Base-by-base conservation (phyloP, 768 basidiomycete species). In the Russula dissimulans region DNA sequence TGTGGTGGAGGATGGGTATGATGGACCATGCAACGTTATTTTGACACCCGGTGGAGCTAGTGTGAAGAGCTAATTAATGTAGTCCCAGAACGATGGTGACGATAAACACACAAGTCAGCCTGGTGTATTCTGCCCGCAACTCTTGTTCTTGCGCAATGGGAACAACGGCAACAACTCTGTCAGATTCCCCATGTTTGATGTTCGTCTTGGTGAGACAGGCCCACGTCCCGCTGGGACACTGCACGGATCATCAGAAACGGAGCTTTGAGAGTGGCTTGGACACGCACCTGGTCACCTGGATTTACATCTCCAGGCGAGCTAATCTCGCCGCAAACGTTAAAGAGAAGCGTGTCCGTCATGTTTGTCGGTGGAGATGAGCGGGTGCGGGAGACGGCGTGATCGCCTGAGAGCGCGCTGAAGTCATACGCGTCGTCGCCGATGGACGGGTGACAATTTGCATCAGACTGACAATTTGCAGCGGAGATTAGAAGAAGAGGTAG, bases 201-300 rank as follows among this genome's bases (percentile, higher is more conserved):
- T 91, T 91, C 38, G 76, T 79, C 66, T 79, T 81, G 4, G 81
- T 86, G 34, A 91, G 74, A 72, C 92, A 95, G 51, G 83, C 87
- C 66, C 85, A 77, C 50, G 89, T 88, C 26, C 83, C 87, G 22
- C 69, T 56, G 18, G 79, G 71, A 73, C 90, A 93, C 90, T 93
- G 66, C 36, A 26, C 29, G 11, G 31, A 43, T 36, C 26, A 22
- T 62, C 8, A 5, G 36, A 36, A 54, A 53, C 45, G 17, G 39
- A 4, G 4, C 10, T 42, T 50, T 3, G 15, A 32, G 32, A 14
- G 39, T 11, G 39, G 39, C 11, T 29, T 34, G 46, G 22, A 45
- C 38, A 73, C 80, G 65, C 68, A 90, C 90, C 81, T 91, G 89
- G 73, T 93, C 91, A 32, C 70, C 67, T 3, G 79, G 74, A 32